A percentile compares a stretch with the other conserved stretches of the same genome.
Evolutionary conservation across 345 rosid genomes (phyloP).

Genomic region (Acer campestre): DNA sequence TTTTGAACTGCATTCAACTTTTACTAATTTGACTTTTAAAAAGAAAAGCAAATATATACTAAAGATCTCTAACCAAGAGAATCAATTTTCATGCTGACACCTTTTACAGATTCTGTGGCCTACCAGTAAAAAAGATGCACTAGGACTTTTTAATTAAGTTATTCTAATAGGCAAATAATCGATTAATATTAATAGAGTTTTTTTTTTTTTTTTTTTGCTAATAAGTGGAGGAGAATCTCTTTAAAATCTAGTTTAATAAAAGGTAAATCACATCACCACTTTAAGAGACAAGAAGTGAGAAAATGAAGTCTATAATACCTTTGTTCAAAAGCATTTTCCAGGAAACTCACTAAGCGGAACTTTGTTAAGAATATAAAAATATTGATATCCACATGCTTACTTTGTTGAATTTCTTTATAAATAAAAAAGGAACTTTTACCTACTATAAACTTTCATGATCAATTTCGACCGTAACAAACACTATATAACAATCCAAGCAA

Average conservation of each 20-base stretch:
- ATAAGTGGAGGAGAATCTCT: neutral
- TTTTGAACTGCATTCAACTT: neutral
- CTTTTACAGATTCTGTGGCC: conserved; percentile 10
- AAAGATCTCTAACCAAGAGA: neutral
- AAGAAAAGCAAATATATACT: neutral
- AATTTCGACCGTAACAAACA: no score
- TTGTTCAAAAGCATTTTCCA: neutral
- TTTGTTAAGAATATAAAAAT: neutral
- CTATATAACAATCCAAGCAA: neutral
- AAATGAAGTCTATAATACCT: no score
- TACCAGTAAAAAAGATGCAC: conserved; percentile 7
- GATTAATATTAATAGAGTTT: neutral
- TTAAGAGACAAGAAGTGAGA: neutral
- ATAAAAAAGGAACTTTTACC: no score
- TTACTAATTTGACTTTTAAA: neutral
- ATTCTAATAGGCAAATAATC: neutral
- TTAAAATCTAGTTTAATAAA: neutral
- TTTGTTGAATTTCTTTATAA: neutral
- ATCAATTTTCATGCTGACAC: neutral
- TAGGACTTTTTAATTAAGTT: neutral
- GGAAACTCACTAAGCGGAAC: neutral
- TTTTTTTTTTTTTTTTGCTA: neutral
- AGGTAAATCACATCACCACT: neutral
- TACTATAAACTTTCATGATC: neutral
- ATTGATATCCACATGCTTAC: neutral